Conservation (phyloP, 192 early-diverging fungal species). For the Helicostylum pulchrum region DNA sequence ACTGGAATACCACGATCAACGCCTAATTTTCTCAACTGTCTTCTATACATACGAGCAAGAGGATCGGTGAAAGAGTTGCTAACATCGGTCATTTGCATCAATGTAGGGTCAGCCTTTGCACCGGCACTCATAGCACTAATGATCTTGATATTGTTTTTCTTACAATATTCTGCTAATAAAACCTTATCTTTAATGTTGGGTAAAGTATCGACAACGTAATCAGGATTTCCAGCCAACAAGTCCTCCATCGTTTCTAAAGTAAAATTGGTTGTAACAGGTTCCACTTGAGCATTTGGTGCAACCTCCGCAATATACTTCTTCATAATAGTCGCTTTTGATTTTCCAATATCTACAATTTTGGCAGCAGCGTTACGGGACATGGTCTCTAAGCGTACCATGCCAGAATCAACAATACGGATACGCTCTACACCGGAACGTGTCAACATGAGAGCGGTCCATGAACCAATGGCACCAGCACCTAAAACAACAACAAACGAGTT, state of each 20-base stretch:
- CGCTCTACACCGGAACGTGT: conserved; percentile 82
- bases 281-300: conserved; percentile 76
- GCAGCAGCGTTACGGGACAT: conserved; percentile 90
- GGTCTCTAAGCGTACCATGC: conserved; percentile 78
- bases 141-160: conserved; percentile 61
- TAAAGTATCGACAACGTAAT: conserved; percentile 81
- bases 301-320: conserved; percentile 65
- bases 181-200: conserved; percentile 90
- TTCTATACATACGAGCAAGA: conserved; percentile 75
- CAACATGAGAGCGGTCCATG: conserved; percentile 87
- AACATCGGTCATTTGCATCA: conserved; percentile 93
- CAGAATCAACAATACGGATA: conserved; percentile 90
- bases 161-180: conserved; percentile 80
- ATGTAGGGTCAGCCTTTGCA: conserved; percentile 89
- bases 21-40: conserved; percentile 64
- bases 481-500: conserved; percentile 86
- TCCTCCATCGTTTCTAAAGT: conserved; percentile 55
- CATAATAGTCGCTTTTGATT: conserved; percentile 73
- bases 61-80: conserved; percentile 87
- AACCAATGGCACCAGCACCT: conserved; percentile 90
- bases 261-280: conserved; percentile 70
- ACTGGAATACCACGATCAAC: conserved; percentile 77
- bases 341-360: conserved; percentile 76
- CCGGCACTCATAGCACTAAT: conserved; percentile 94
- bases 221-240: conserved; percentile 61